Evolutionary conservation across 805 yeast species (phyloP).

Genomic region (Barnettozyma sp.): DNA sequence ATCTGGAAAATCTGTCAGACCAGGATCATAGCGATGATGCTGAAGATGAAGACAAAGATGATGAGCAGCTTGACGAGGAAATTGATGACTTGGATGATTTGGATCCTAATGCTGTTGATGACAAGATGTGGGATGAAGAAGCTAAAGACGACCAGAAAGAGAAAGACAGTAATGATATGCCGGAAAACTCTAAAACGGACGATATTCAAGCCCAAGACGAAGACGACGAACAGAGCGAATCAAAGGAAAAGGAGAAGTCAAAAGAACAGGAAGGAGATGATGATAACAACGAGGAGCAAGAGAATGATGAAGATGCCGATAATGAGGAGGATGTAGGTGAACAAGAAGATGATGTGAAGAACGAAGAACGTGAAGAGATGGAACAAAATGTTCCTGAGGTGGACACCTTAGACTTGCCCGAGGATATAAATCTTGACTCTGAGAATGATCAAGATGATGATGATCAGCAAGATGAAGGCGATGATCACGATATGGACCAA

Average conservation of each 20-base stretch:
- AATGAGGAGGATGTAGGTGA: conserved; percentile 73
- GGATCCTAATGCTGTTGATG: conserved; percentile 93
- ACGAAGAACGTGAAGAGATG: conserved; percentile 61
- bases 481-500: no score
- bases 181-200: conserved; percentile 47
- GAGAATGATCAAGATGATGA: conserved; percentile 53
- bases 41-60: conserved; percentile 47
- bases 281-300: conserved; percentile 36
- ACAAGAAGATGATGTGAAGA: conserved; percentile 70
- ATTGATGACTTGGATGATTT: conserved; percentile 82
- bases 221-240: conserved; percentile 30
- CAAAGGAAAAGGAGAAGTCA: conserved; percentile 30
- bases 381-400: conserved; percentile 74
- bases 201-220: conserved; percentile 36
- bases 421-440: conserved; percentile 84
- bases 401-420: conserved; percentile 86
- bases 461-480: conserved; percentile 33
- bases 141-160: conserved; percentile 70
- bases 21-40: conserved; percentile 55
- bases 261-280: conserved; percentile 30
- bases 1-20: conserved; percentile 70
- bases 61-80: conserved; percentile 80
- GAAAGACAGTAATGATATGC: conserved; percentile 69
- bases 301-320: conserved; percentile 47
- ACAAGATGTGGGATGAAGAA: conserved; percentile 97